Evolutionary conservation across 2,329 filamentous ascomycete genomes (phyloP).

Genomic region (Apiospora aurea): DNA sequence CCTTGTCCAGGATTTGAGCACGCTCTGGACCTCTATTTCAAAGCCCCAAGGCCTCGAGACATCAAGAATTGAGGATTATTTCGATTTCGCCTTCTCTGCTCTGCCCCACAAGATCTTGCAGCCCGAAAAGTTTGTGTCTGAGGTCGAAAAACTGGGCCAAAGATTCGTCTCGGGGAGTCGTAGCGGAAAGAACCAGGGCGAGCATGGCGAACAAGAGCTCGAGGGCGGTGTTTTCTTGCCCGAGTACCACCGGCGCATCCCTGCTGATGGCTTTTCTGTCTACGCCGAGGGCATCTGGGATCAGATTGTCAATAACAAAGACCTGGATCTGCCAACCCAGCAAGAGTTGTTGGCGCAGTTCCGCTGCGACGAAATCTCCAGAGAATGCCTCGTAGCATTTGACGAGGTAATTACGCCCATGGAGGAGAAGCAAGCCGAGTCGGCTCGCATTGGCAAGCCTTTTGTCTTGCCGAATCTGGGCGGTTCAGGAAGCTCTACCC

Average conservation of each 20-base stretch:
- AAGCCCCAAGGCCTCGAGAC: slow-evolving; percentile 90
- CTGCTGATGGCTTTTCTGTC: slow-evolving; percentile 93
- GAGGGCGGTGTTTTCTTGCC: slow-evolving; percentile 86
- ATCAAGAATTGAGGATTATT: slow-evolving; percentile 94
- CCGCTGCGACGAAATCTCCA: slow-evolving; percentile 93
- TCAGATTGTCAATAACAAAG: slow-evolving; percentile 98
- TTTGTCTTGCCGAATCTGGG: slow-evolving; percentile 80
- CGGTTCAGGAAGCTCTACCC: slow-evolving; percentile 72
- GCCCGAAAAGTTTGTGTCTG: slow-evolving; percentile 84
- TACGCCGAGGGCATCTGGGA: slow-evolving; percentile 97
- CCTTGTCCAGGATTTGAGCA: slow-evolving; percentile 85
- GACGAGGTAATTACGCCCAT: slow-evolving; percentile 83
- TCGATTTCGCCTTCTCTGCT: slow-evolving; percentile 96
- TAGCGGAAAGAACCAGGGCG: slow-evolving; percentile 66
- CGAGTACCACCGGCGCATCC: slow-evolving; percentile 94
- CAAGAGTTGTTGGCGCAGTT: slow-evolving; percentile 97
- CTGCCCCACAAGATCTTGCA: slow-evolving; percentile 97
- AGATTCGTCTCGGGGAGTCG: slow-evolving; percentile 85
- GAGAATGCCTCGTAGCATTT: slow-evolving; percentile 85
- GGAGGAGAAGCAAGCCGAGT: slow-evolving; percentile 84
- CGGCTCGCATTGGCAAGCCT: slow-evolving; percentile 73
- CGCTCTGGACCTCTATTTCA: slow-evolving; percentile 91
- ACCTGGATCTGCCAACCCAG: slow-evolving; percentile 93
- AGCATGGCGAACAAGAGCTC: slow-evolving; percentile 73
- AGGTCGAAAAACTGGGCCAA: slow-evolving; percentile 79